Base-by-base conservation (phyloP, 176 grass and related monocot genomes). In the Metroxylon sagu region DNA sequence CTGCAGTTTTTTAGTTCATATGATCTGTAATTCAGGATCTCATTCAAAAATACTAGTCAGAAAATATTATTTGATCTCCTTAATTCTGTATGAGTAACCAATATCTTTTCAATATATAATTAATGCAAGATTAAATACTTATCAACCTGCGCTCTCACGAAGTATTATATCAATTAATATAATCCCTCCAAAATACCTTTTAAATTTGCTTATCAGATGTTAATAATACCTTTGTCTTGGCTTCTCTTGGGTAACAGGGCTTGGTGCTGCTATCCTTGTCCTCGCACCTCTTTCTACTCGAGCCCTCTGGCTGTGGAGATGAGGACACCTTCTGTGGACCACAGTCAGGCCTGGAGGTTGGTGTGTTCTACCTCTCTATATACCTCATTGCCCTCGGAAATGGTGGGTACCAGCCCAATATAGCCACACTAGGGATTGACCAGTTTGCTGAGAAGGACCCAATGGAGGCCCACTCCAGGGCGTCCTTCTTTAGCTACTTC, bases 401-500 rank as follows among this genome's bases (percentile, higher is more conserved):
- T 6, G 64, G 64, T 5, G 64, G 64, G 0, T 67, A 67, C 64
- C 64, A 67, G 50, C 64, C 64, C 5, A 67, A 67, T 26, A 53
- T 67, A 16, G 64, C 64, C 16, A 53, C 49, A 49, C 53, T 67
- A 8, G 64, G 64, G 18, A 25, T 49, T 15, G 64, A 67, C 50
- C 64, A 67, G 49, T 67, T 67, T 50, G 64, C 53, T 50, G 25
- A 4, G 50, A 49, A 67, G 26, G 64, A 67, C 50, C 50, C 50
- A 0, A 14, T 12, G 23, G 64, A 67, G 14, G 23, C 64, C 16
- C 50, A 14, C 50, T 67, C 49, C 23, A 67, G 53, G 25, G 25
- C 19, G 6, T 18, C 64, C 15, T 29, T 53, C 49, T 67, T 67
- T 25, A 30, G 64, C 26, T 53, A 67, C 64, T 67, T 67, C 64